A percentile compares a stretch with the other conserved stretches of the same genome.
phyloP scores from a whole-genome alignment of 441 rosid species.

The Gossypium gossypioides region DNA sequence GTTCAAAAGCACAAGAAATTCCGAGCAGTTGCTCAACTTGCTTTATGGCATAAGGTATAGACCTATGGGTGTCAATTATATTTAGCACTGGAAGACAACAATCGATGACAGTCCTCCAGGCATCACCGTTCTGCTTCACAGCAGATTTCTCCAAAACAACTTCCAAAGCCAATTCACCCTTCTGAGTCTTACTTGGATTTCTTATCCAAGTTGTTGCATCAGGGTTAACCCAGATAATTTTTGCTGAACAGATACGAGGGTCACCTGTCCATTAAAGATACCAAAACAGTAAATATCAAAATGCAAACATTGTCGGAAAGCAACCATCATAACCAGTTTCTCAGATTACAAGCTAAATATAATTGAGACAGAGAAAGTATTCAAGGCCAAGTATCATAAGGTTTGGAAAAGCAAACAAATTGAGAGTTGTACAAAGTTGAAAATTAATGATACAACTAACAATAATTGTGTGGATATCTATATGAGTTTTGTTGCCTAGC shows the following conservation, averaged over 20 bases:
- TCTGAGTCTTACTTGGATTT: slow-evolving; percentile 36
- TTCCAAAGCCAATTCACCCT: slow-evolving; percentile 75
- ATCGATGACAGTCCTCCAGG: slow-evolving; percentile 83
- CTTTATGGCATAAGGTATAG: slow-evolving; percentile 78
- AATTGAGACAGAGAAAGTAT: neutral
- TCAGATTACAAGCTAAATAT: neutral
- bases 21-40: slow-evolving; percentile 90
- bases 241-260: slow-evolving; percentile 59
- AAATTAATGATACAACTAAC: neutral
- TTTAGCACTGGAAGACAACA: slow-evolving; percentile 80
- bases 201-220: slow-evolving; percentile 64
- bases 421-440: neutral
- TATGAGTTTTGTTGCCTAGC: neutral
- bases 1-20: slow-evolving; percentile 79
- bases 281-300: slow-evolving; percentile 13
- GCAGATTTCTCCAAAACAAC: slow-evolving; percentile 59
- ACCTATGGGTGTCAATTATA: slow-evolving; percentile 64
- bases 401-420: neutral
- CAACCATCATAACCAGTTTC: neutral
- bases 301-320: neutral
- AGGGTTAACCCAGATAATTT: slow-evolving; percentile 65
- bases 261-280: slow-evolving; percentile 53
- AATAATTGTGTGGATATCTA: neutral
- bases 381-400: neutral
- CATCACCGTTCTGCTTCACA: slow-evolving; percentile 80